These are phyloP conservation scores for Lachancea waltii DNA, from an alignment of 805 yeast species.

Conservation along the genomic window DNA sequence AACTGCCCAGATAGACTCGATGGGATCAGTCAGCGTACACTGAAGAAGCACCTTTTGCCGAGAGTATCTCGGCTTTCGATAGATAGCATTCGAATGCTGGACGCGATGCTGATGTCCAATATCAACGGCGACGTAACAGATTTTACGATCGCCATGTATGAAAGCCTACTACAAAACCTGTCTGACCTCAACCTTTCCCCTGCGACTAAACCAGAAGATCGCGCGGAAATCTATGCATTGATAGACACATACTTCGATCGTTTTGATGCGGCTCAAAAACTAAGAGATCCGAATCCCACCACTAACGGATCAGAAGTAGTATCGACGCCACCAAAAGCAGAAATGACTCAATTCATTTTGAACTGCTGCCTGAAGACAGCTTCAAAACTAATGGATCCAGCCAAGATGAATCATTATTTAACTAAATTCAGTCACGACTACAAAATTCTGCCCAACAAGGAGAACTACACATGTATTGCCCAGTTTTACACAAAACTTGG, in stretches of 20 bases:
- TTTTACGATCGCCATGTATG: conserved; percentile 19
- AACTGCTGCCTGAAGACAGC: conserved; percentile 25
- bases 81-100: conserved; percentile 22
- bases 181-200: conserved; percentile 11
- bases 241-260: conserved; percentile 20
- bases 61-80: conserved; percentile 16
- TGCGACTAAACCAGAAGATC: neutral
- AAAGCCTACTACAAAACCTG: conserved; percentile 21
- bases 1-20: conserved; percentile 12
- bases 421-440: conserved; percentile 22
- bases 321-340: neutral
- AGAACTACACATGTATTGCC: conserved; percentile 26
- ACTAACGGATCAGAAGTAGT: neutral
- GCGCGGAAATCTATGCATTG: conserved; percentile 14
- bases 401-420: conserved; percentile 24
- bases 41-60: conserved; percentile 10
- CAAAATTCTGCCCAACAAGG: conserved; percentile 23
- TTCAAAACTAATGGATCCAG: conserved; percentile 15
- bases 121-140: conserved; percentile 10
- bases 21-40: conserved; percentile 10
- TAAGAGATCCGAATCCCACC: neutral
- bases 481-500: conserved; percentile 22
- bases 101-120: conserved; percentile 21
- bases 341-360: conserved; percentile 18
- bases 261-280: conserved; percentile 13